Base-by-base conservation (phyloP, 2,329 filamentous ascomycete species). In the Phaeosphaeria sp. region DNA sequence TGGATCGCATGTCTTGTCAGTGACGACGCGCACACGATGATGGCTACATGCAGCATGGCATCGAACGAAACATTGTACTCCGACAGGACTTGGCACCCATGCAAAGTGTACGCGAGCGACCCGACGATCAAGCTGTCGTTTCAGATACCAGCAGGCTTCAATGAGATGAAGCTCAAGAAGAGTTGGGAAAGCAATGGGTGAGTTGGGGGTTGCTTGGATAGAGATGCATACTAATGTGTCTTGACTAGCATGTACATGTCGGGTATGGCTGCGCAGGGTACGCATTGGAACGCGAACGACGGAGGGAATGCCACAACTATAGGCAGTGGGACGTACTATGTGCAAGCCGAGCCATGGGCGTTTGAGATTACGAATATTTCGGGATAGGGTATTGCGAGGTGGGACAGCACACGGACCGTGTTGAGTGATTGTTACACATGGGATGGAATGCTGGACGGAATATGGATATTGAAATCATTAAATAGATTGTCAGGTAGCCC, bases 401-500 rank as follows among this genome's bases (percentile, higher is more conserved):
- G n/a, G 17, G 3, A 11, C 13, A 43, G 13, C n/a, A 15, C 7
- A 20, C n/a, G 41, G 3, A 36, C 13, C 3, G 30, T 15, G 13
- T 36, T 13, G 30, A 13, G 11, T 3, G 30, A 13, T 5, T 30
- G 25, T 5, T 11, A 30, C 30, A 36, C 13, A 27, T 27, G 25
- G 30, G 30, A 36, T 13, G 30, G 3, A 36, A 11, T 13, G 30
- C 13, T 36, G 6, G 30, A 36, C 30, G 30, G 9, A 51, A 44
- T 25, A n/a, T 43, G 21, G 27, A 53, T 22, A 47, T 53, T 41
- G 43, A 48, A 53, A 53, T 47, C 51, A 53, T 53, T 23, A 47
- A 68, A 68, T 69, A 66, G 67, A 61, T 67, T 62, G 60, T 70
- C 68, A 68, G 71, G 70, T 72, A 64, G 70, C 65, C 68, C 69